phyloP scores from a whole-genome alignment of 23 red algal genomes.

The Cyanidioschyzon merolae region DNA sequence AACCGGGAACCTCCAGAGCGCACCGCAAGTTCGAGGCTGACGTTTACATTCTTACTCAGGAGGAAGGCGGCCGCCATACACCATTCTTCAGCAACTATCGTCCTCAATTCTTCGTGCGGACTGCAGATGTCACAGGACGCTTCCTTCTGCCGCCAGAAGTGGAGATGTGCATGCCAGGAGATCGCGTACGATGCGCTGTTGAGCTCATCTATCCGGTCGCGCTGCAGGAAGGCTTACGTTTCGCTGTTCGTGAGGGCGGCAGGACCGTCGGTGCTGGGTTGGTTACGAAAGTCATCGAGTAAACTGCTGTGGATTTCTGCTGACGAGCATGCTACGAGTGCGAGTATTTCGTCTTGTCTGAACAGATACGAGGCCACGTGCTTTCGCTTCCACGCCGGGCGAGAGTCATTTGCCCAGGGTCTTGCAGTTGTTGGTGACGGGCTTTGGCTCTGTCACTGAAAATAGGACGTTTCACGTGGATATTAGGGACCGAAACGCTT shows the following conservation, averaged over 20 bases:
- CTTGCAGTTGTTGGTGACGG: no score
- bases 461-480: no score
- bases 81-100: slow-evolving; percentile 91
- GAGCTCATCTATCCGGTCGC: slow-evolving; percentile 71
- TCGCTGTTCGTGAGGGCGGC: slow-evolving; percentile 89
- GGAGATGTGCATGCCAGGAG: slow-evolving; percentile 98
- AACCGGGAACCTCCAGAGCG: slow-evolving; percentile 64
- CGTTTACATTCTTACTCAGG: slow-evolving; percentile 83
- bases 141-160: slow-evolving; percentile 56
- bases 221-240: slow-evolving; percentile 66
- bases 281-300: slow-evolving; percentile 66
- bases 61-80: slow-evolving; percentile 96
- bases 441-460: no score
- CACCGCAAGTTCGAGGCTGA: slow-evolving; percentile 89
- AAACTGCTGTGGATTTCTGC: background rate
- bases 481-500: no score
- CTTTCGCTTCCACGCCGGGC: no score
- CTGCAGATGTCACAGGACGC: slow-evolving; percentile 85
- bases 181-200: slow-evolving; percentile 63
- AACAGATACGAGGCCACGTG: no score
- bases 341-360: no score
- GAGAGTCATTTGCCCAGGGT: no score
- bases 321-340: no score
- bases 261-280: slow-evolving; percentile 85
- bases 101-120: slow-evolving; percentile 89